phyloP scores from a whole-genome alignment of 805 yeast species.

The Wickerhamomyces canadensis region DNA sequence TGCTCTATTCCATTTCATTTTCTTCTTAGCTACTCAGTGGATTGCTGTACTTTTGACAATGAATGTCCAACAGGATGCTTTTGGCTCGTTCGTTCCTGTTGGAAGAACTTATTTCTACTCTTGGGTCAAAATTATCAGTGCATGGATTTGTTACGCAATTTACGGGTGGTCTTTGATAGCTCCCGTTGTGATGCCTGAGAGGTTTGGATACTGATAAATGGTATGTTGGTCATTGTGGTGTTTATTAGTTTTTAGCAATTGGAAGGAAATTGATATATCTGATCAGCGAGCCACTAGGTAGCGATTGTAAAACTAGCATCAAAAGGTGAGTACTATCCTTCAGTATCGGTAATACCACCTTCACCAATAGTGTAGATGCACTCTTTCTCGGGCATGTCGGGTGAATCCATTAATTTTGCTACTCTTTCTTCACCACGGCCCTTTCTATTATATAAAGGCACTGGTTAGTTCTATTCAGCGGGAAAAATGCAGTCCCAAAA shows the following conservation, averaged over 20 bases:
- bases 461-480: too few species aligned
- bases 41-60: slow-evolving; percentile 90
- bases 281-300: too few species aligned
- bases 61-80: slow-evolving; percentile 78
- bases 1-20: slow-evolving; percentile 82
- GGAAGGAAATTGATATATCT: too few species aligned
- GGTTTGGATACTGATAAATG: slow-evolving; percentile 53
- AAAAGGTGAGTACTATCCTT: slow-evolving; percentile 15
- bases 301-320: not conserved
- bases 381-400: slow-evolving; percentile 78
- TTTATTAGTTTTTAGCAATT: too few species aligned
- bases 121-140: slow-evolving; percentile 88
- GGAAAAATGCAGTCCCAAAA: too few species aligned
- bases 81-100: slow-evolving; percentile 90
- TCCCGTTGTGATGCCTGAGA: slow-evolving; percentile 84
- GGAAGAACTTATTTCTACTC: slow-evolving; percentile 94
- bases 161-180: slow-evolving; percentile 92
- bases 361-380: slow-evolving; percentile 69
- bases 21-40: slow-evolving; percentile 94
- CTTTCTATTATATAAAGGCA: slow-evolving; percentile 43
- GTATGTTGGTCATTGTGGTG: too few species aligned
- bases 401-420: slow-evolving; percentile 74
- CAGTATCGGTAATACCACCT: slow-evolving; percentile 57
- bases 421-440: slow-evolving; percentile 80
- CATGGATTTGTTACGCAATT: slow-evolving; percentile 84